These are phyloP conservation scores for Desmodesmus armatus DNA, from an alignment of 139 green algal genomes.

Conservation along the genomic window DNA sequence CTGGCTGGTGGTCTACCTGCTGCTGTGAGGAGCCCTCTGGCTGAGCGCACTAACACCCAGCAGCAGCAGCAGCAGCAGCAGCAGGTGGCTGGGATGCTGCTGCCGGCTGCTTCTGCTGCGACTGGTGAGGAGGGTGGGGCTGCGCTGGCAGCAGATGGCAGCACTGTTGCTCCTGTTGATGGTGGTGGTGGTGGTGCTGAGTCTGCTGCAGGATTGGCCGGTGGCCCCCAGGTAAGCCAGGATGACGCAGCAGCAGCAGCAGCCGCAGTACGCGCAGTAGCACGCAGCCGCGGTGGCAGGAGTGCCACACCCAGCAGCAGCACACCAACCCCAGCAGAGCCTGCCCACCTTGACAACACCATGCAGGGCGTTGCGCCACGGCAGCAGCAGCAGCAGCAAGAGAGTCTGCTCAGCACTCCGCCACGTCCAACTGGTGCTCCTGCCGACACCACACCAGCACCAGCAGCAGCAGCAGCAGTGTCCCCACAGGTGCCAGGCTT, in stretches of 20 bases:
- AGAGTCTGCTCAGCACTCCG: neutral
- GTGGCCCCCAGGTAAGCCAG: no score
- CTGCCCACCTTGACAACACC: no score
- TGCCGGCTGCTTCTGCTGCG: neutral
- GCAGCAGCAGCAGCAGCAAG: neutral
- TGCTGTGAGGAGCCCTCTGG: neutral
- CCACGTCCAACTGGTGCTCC: neutral
- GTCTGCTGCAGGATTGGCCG: neutral
- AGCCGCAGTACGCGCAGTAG: no score
- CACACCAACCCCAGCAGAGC: no score
- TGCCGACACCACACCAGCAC: no score
- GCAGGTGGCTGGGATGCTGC: neutral
- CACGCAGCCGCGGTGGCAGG: no score
- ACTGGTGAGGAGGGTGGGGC: neutral
- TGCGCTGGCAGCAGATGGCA: neutral
- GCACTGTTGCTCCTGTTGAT: neutral
- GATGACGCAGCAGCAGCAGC: neutral
- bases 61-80: neutral
- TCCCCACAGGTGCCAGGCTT: neutral
- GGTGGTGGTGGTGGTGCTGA: neutral
- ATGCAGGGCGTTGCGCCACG: neutral
- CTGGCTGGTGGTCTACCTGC: neutral
- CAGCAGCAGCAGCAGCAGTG: conserved; percentile 12
- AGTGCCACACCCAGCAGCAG: no score
- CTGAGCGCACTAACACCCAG: no score